Conservation (phyloP, 495 filamentous ascomycete species). For the Aspergillus nidulans region DNA sequence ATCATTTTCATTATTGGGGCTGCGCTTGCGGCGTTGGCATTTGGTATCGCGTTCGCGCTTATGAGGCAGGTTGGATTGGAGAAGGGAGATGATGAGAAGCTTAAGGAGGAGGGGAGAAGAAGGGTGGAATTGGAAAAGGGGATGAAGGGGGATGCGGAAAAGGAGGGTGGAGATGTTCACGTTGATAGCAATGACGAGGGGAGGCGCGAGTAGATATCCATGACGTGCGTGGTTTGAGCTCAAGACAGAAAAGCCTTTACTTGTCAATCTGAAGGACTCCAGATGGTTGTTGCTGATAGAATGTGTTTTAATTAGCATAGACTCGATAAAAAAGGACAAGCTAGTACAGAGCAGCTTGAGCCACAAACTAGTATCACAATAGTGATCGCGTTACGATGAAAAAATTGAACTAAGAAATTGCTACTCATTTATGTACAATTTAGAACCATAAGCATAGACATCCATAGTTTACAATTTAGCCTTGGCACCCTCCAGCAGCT, state of each 20-base stretch:
- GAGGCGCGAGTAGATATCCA: no score
- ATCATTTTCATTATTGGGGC: conserved; percentile 49
- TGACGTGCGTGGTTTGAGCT: no score
- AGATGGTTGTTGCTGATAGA: no score
- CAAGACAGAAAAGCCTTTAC: no score
- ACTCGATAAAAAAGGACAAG: conserved; percentile 11
- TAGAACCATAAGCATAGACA: background rate
- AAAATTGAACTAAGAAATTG: background rate
- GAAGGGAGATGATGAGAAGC: conserved; percentile 40
- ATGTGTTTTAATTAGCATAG: no score
- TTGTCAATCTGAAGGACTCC: no score
- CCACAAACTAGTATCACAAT: no score
- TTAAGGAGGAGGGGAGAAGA: conserved; percentile 43
- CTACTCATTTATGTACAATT: background rate
- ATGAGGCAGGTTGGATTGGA: conserved; percentile 46
- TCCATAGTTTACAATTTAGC: conserved; percentile 53
- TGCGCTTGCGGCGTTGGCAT: conserved; percentile 40
- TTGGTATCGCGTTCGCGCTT: conserved; percentile 38
- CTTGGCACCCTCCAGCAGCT: conserved; percentile 62
- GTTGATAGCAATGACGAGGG: no score
- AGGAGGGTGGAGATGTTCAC: background rate
- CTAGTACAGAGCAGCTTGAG: no score
- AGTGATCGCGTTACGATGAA: no score
- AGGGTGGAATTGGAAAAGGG: conserved; percentile 15
- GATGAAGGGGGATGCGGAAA: conserved; percentile 14